Conservation (phyloP, 1,284 basidiomycete genomes). For the Puccinia sorghi region DNA sequence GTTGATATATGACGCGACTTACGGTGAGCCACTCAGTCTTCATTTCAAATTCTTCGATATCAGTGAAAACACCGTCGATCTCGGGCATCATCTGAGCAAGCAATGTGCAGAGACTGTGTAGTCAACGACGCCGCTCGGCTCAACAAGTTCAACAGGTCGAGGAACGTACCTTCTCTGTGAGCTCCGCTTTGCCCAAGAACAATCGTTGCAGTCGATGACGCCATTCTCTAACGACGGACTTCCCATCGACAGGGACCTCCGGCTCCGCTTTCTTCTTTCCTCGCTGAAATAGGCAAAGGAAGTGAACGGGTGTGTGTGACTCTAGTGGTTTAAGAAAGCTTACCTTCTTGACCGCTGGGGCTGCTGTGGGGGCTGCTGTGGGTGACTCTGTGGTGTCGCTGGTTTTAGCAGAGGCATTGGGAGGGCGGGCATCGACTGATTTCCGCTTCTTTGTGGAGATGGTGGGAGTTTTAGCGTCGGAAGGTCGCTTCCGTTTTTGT, state of each 20-base stretch:
- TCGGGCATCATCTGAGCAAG: slow-evolving; percentile 47
- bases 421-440: slow-evolving; percentile 30
- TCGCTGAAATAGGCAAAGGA: not conserved
- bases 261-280: slow-evolving; percentile 45
- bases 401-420: slow-evolving; percentile 31
- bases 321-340: not conserved
- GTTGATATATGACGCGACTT: not conserved
- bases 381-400: slow-evolving; percentile 43
- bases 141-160: no score
- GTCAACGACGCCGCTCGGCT: slow-evolving; percentile 86
- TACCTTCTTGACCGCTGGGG: slow-evolving; percentile 36
- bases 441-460: slow-evolving; percentile 45
- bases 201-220: slow-evolving; percentile 85
- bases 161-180: slow-evolving; percentile 58
- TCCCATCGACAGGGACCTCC: slow-evolving; percentile 25
- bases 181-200: slow-evolving; percentile 68
- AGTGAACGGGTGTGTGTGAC: not conserved
- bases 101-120: slow-evolving; percentile 64
- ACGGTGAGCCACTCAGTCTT: slow-evolving; percentile 49
- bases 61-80: slow-evolving; percentile 43
- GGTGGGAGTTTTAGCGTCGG: slow-evolving; percentile 30
- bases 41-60: slow-evolving; percentile 50
- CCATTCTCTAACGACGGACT: slow-evolving; percentile 64
- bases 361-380: slow-evolving; percentile 14
- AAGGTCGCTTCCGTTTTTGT: slow-evolving; percentile 42